Percentiles rank a stretch among this genome's conserved stretches.
Conservation (phyloP, 495 filamentous ascomycete species). For the Xylaria longipes region DNA sequence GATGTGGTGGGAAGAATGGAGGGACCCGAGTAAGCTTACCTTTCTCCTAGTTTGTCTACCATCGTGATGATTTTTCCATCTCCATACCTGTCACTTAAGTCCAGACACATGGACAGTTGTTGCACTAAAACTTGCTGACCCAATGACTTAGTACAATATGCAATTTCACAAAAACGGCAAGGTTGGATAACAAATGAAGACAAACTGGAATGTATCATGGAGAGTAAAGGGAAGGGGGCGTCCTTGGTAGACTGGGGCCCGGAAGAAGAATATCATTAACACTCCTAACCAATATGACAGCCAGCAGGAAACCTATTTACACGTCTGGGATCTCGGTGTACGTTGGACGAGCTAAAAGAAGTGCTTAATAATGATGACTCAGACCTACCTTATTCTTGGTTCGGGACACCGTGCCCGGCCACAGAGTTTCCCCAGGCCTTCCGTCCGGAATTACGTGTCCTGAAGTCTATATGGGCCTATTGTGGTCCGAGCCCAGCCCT, state of each 20-base stretch:
- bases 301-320: neutral
- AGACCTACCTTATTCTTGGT: neutral
- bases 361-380: neutral
- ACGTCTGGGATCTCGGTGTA: neutral
- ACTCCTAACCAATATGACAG: neutral
- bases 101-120: neutral
- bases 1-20: constrained; percentile 60
- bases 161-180: constrained; percentile 50
- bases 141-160: constrained; percentile 35
- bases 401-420: neutral
- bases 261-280: constrained; percentile 27
- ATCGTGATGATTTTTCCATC: neutral
- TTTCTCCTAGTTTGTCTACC: neutral
- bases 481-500: neutral
- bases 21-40: constrained; percentile 41
- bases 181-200: constrained; percentile 61
- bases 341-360: neutral
- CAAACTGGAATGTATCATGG: constrained; percentile 57
- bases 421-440: neutral
- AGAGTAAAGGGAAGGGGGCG: constrained; percentile 42
- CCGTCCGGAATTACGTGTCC: neutral
- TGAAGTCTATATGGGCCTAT: neutral
- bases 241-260: constrained; percentile 50
- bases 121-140: neutral
- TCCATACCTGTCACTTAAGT: neutral